Conservation (phyloP, 164 flowering plant species). For the Aristolochia fimbriata region DNA sequence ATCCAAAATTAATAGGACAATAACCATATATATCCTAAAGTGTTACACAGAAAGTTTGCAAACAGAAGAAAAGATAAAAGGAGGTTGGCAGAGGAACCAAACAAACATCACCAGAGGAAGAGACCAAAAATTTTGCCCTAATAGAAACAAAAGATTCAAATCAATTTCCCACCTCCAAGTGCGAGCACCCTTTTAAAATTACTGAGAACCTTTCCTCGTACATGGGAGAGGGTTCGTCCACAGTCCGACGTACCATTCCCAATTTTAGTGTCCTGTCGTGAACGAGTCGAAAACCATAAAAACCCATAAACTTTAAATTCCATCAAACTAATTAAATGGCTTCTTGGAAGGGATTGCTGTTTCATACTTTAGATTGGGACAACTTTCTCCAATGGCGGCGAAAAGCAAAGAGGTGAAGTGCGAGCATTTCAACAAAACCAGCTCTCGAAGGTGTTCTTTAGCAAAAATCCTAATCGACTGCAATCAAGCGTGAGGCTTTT, state of each 20-base stretch:
- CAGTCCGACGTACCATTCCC: constrained; percentile 19
- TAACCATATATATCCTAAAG: constrained; percentile 18
- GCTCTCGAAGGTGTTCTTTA: constrained; percentile 18
- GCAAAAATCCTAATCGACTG: constrained; percentile 16
- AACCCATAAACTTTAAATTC: no score
- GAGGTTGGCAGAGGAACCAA: neutral
- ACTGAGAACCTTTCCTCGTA: constrained; percentile 12
- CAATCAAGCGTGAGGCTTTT: constrained; percentile 31
- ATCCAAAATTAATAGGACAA: constrained; percentile 11
- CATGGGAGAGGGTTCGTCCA: constrained; percentile 2
- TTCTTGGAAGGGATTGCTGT: neutral
- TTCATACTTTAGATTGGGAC: constrained; percentile 30
- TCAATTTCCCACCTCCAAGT: constrained; percentile 24
- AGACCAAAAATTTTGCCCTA: no score
- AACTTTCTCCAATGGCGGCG: constrained; percentile 19
- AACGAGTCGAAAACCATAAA: neutral
- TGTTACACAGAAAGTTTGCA: constrained; percentile 27
- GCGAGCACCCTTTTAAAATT: constrained; percentile 20
- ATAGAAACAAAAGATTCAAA: neutral
- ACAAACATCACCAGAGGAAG: no score
- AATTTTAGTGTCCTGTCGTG: constrained; percentile 26
- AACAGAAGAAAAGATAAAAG: constrained; percentile 1
- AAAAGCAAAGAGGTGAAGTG: constrained; percentile 16
- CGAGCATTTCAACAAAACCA: constrained; percentile 26
- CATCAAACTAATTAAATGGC: no score